Conservation (phyloP, 305 asterid genomes). For the Ajuga reptans region DNA sequence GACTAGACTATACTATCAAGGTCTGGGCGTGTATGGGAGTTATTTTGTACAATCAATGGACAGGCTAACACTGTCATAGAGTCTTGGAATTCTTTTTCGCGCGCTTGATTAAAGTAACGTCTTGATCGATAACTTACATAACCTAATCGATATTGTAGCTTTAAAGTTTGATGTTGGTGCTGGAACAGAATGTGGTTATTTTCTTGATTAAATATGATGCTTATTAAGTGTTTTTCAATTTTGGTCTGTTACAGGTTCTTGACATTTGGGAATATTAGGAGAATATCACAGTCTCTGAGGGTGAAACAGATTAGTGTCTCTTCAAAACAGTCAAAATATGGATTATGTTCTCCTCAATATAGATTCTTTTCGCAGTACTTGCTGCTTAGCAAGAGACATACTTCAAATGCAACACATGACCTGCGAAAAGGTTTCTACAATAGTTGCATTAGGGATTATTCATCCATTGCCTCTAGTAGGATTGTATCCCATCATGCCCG, state of each 20-base stretch:
- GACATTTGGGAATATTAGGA: conserved; percentile 35
- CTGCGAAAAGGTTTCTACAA: conserved; percentile 25
- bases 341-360: conserved; percentile 34
- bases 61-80: too few species aligned
- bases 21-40: too few species aligned
- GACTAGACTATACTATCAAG: too few species aligned
- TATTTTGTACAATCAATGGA: background rate
- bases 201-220: conserved; percentile 5
- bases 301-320: conserved; percentile 21
- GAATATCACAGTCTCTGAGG: conserved; percentile 28
- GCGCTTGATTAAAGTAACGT: too few species aligned
- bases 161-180: background rate
- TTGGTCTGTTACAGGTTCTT: conserved; percentile 43
- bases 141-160: background rate
- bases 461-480: conserved; percentile 31
- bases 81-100: too few species aligned
- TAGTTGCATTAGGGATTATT: conserved; percentile 30
- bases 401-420: conserved; percentile 24
- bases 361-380: conserved; percentile 38
- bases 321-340: conserved; percentile 38
- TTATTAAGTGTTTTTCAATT: background rate
- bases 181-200: background rate
- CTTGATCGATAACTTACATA: background rate
- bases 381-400: conserved; percentile 27
- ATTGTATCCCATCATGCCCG: conserved; percentile 39